These are phyloP conservation scores for Cutaneotrichosporon daszewskae DNA, from an alignment of 1,284 basidiomycete genomes.

Conservation along the genomic window DNA sequence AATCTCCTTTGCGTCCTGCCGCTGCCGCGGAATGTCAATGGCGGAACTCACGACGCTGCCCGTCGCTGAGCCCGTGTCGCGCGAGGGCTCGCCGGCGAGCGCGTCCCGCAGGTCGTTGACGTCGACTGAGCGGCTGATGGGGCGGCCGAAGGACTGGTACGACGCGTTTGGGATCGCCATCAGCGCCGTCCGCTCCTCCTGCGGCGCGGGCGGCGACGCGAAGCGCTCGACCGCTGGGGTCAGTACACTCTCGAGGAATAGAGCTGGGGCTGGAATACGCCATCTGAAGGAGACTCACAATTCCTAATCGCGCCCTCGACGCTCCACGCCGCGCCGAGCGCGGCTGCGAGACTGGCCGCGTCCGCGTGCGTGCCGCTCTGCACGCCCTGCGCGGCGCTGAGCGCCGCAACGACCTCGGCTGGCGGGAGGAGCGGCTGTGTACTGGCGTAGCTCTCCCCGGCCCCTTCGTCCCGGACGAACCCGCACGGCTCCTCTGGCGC, in stretches of 20 bases:
- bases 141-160: constrained; percentile 67
- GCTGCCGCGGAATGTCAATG: too few species aligned
- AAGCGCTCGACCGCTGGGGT: constrained; percentile 15
- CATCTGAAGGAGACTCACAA: too few species aligned
- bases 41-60: too few species aligned
- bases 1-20: constrained; percentile 35
- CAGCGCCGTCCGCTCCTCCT: constrained; percentile 38
- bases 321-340: constrained; percentile 62
- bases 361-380: constrained; percentile 63
- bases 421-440: constrained; percentile 51
- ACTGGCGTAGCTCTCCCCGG: constrained; percentile 31
- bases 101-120: constrained; percentile 80
- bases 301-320: constrained; percentile 67
- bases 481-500: constrained; percentile 29
- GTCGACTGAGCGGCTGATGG: constrained; percentile 58
- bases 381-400: constrained; percentile 55
- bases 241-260: too few species aligned
- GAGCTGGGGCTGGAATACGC: too few species aligned
- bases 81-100: constrained; percentile 38
- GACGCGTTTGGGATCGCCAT: constrained; percentile 86
- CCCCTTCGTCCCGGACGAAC: constrained; percentile 34
- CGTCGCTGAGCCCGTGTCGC: background rate
- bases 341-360: constrained; percentile 53
- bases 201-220: background rate
- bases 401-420: constrained; percentile 54